Evolutionary conservation across 495 filamentous ascomycete genomes (phyloP), one percentile per base, ranked within the genome.

Genomic region (Echria macrotheca): DNA sequence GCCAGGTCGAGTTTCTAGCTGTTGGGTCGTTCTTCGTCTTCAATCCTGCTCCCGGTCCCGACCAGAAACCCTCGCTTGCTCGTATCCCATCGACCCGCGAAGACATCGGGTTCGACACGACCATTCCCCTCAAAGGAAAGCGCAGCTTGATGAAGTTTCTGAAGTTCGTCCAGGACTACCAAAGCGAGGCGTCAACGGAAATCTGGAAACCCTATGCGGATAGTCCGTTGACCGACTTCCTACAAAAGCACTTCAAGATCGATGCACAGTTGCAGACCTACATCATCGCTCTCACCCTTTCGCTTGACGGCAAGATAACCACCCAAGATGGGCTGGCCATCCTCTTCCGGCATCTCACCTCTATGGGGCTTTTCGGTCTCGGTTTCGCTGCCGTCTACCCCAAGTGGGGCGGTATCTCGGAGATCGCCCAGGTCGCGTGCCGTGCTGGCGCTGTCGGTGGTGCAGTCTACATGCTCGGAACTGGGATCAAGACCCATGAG

Each of bases 11-110:
- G 54, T 98, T 96, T 65, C 81, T 91, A 52, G 89, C 93, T 4
- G 85, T 97, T 5, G 94, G 94, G 24, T 91, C 86, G 49, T 97
- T 90, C 86, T 97, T 84, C 80, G 81, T 95, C 28, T 83, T 84
- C 60, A 60, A 67, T 44, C 57, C 67, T 3, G 18, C 54, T n/a
- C 29, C 57, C 3, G 47, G 49, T 18, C 33, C 54, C 19, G 49
- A 60, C 3, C 52, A 54, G n/a, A 50, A 56, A 21, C 48, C 60
- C 5, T 46, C 46, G 11, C 63, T 93, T 22, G 69, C 72, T 29
- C 80, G 81, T 17, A 82, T 96, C 46, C 89, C 91, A 1, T 85
- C 82, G 50, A 86, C 86, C 35, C 79, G 91, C 26, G 91, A 96
- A 67, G 91, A 95, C 68, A 76, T 96, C 36, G 91, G 93, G 58